Base-by-base conservation (phyloP, 2,329 filamentous ascomycete species). In the Fusarium sp. region DNA sequence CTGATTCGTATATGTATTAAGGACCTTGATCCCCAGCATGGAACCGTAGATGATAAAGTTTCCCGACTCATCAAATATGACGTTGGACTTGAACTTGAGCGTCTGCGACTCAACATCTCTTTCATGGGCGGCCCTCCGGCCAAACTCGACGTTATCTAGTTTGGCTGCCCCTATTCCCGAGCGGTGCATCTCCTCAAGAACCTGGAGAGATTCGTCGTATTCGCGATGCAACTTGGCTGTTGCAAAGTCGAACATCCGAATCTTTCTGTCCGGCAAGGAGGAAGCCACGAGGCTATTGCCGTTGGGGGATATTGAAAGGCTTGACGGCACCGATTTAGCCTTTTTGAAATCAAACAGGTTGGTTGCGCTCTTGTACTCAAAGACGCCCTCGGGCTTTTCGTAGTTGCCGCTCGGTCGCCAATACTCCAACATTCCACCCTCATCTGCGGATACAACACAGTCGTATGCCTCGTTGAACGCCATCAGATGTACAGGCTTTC, bases 321-420 rank as follows among this genome's bases (percentile, higher is more conserved):
- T 91, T 4, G 88, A 86, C 0, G 94, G 93, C 1, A 89, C 85
- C 0, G 93, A 91, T 75, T 97, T 98, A 46, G 91, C 85, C 77
- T 97, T 98, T 72, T 96, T 98, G 79, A 99, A 98, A 49, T 97
- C 94, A 71, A 98, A 99, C 1, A 99, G 82, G 70, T 91, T 95
- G 3, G 95, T 99, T 2, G 91, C 89, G 72, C 92, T 96, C 78
- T 99, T 99, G 78, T 93, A 91, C 66, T 92, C 85, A 73, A 96
- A 99, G 15, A 99, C 93, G 48, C 87, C 92, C 66, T 93, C 88
- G 0, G 95, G 95, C 75, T 98, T 97, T 70, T 96, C 92, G 73
- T 92, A 97, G 35, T 81, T 87, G 2, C 86, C 88, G 61, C 84
- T 85, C 1, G 95, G 93, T 54, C 86, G 85, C 95, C 95, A 99